Base-by-base conservation (phyloP, 495 filamentous ascomycete species). In the Amphirosellinia nigrospora region DNA sequence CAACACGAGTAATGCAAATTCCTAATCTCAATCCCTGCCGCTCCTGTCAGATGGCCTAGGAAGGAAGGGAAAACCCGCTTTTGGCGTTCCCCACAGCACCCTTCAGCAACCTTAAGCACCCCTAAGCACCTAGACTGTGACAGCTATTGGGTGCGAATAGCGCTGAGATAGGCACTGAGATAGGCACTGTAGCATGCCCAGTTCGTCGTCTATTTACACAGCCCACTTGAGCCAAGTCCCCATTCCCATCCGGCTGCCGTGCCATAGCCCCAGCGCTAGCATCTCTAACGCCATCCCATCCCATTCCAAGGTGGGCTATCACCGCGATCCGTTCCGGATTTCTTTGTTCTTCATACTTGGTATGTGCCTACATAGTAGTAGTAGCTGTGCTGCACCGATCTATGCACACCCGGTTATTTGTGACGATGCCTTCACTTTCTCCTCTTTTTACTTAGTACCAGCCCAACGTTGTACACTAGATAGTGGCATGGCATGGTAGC, bases 131-230 rank as follows among this genome's bases (percentile, higher is more conserved):
- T 3, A 3, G 19, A 46, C 43, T 5, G 43, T 8, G 16, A 46
- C 43, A 46, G 43, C 43, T 46, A 19, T 46, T 19, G 19, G 9
- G 16, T 21, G 19, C 2, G 13, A 30, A 15, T 11, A n/a, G n/a
- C n/a, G n/a, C n/a, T n/a, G n/a, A n/a, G n/a, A n/a, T n/a, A n/a
- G n/a, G n/a, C n/a, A n/a, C n/a, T n/a, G n/a, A n/a, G n/a, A n/a
- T n/a, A n/a, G n/a, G n/a, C 15, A 15, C 28, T 19, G 1, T 34
- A 53, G 9, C n/a, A n/a, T n/a, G n/a, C n/a, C n/a, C n/a, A n/a
- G n/a, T n/a, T n/a, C n/a, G n/a, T n/a, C n/a, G n/a, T n/a, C n/a
- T 56, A 56, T 30, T 7, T 58, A 61, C 58, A 61, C 58, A 61
- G 58, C 58, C 58, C 58, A 61, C 34, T 41, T 61, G 58, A 34